Conservation (phyloP, 345 rosid genomes). For the Ceriops tagal region DNA sequence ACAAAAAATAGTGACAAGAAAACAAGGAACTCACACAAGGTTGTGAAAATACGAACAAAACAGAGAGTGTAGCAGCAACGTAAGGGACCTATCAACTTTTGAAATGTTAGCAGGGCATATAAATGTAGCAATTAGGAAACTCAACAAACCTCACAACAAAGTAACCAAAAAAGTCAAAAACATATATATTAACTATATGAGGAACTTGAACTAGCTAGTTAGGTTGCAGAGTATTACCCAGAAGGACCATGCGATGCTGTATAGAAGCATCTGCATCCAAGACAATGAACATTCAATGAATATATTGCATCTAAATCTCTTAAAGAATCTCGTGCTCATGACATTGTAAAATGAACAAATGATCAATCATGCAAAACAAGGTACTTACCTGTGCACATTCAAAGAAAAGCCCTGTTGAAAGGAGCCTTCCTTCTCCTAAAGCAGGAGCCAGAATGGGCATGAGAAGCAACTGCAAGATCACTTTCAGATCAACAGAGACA, state of each 20-base stretch:
- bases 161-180: background rate
- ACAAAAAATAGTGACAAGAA: background rate
- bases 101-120: slow-evolving; percentile 20
- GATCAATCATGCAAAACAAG: slow-evolving; percentile 5
- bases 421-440: slow-evolving; percentile 72
- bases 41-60: slow-evolving; percentile 53
- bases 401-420: slow-evolving; percentile 73
- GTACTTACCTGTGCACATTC: slow-evolving; percentile 59
- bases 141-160: background rate
- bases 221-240: slow-evolving; percentile 52
- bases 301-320: background rate
- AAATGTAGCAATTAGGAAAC: background rate
- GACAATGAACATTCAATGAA: slow-evolving; percentile 1
- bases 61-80: slow-evolving; percentile 58
- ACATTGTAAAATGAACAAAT: background rate
- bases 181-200: background rate
- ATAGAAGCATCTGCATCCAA: slow-evolving; percentile 66
- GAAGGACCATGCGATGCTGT: slow-evolving; percentile 74
- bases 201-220: background rate
- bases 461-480: slow-evolving; percentile 54
- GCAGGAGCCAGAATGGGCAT: slow-evolving; percentile 74
- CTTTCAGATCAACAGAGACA: slow-evolving; percentile 16
- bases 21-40: slow-evolving; percentile 64
- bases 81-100: slow-evolving; percentile 65
- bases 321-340: too few relatives aligned